Percentiles rank a stretch among this genome's conserved stretches.
phyloP scores from a whole-genome alignment of 495 filamentous ascomycete species.

The Acidiella bohemica region DNA sequence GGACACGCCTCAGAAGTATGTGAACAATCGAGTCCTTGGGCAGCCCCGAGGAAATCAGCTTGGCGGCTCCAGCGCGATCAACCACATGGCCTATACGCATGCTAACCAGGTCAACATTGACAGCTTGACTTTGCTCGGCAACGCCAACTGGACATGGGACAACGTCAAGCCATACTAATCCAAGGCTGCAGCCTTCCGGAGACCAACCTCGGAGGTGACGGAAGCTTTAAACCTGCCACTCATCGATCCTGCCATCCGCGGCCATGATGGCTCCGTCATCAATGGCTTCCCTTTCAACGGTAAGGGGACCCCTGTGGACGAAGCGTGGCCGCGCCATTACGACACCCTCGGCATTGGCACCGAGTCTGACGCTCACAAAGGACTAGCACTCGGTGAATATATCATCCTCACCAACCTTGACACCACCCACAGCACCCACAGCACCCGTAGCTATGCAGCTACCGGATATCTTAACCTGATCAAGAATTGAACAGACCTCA shows the following conservation, averaged over 20 bases:
- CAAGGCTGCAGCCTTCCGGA: conserved; percentile 12
- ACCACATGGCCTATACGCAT: conserved; percentile 3
- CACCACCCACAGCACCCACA: neutral
- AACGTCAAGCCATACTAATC: conserved; percentile 15
- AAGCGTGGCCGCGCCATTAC: conserved; percentile 3
- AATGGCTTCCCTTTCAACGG: conserved; percentile 4
- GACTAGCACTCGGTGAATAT: conserved; percentile 3
- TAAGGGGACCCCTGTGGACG: neutral
- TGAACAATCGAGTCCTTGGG: conserved; percentile 5
- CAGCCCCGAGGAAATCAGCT: conserved; percentile 11
- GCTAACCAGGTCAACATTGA: conserved; percentile 8
- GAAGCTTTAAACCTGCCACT: neutral
- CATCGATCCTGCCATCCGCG: neutral
- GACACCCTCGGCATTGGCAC: conserved; percentile 2
- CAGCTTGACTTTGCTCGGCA: conserved; percentile 18
- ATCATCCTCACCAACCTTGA: conserved; percentile 6
- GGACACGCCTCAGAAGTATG: conserved; percentile 3
- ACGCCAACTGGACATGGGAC: conserved; percentile 18
- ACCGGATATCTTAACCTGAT: conserved; percentile 15
- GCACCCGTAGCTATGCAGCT: conserved; percentile 11
- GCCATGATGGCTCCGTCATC: neutral
- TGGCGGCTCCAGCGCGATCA: conserved; percentile 12
- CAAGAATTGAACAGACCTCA: conserved; percentile 7
- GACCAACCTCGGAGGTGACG: neutral
- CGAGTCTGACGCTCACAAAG: conserved; percentile 1